Evolutionary conservation across 495 filamentous ascomycete species (phyloP).

Genomic region (Aspergillus campestris): DNA sequence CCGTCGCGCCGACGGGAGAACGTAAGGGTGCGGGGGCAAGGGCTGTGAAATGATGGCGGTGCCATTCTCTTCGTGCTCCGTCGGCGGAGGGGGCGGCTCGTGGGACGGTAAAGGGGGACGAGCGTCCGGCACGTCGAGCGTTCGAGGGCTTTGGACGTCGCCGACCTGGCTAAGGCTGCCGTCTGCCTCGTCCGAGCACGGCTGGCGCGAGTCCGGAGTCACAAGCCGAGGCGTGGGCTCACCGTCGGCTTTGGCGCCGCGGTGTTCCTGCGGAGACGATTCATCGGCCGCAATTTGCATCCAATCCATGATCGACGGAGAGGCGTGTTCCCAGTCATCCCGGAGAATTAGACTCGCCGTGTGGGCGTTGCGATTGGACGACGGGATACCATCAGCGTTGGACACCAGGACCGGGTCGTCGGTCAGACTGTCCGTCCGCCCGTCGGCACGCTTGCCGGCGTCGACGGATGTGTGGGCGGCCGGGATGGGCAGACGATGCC

Average conservation of each 20-base stretch:
- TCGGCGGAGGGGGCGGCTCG: constrained; percentile 27
- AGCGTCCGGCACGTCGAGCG: constrained; percentile 16
- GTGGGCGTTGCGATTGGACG: constrained; percentile 16
- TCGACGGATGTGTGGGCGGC: constrained; percentile 8
- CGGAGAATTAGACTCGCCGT: constrained; percentile 38
- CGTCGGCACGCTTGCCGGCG: constrained; percentile 8
- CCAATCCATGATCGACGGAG: constrained; percentile 48
- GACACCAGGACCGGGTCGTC: constrained; percentile 34
- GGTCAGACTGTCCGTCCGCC: constrained; percentile 18
- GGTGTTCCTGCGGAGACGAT: constrained; percentile 12
- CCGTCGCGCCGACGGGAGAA: constrained; percentile 29
- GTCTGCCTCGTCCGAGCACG: constrained; percentile 6
- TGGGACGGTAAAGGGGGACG: constrained; percentile 28
- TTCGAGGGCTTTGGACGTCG: constrained; percentile 23
- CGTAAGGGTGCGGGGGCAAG: constrained; percentile 16
- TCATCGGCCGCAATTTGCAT: constrained; percentile 42
- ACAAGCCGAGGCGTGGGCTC: constrained; percentile 19
- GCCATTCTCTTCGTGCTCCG: constrained; percentile 1
- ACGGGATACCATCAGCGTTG: constrained; percentile 11
- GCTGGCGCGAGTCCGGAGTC: constrained; percentile 3
- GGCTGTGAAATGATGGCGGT: background rate
- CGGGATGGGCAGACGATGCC: constrained; percentile 15
- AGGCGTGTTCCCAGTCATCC: constrained; percentile 47
- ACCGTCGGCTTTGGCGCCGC: constrained; percentile 15
- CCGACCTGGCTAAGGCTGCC: constrained; percentile 31